phyloP scores from a whole-genome alignment of 805 yeast species.

The Metschnikowia chrysomelidarum region DNA sequence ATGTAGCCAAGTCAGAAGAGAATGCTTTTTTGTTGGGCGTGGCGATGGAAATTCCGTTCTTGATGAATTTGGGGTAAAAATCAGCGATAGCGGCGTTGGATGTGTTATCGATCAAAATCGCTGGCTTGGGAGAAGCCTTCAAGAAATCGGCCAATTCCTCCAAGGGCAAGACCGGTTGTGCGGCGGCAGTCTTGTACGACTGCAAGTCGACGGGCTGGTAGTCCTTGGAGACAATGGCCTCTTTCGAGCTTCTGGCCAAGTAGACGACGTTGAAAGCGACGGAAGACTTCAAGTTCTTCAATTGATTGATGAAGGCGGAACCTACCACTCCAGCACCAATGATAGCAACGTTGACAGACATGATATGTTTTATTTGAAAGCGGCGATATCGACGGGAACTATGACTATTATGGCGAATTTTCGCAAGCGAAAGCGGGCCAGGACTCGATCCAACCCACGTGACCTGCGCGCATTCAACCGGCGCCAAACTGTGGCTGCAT shows the following conservation, averaged over 20 bases:
- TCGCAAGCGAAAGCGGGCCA: too few relatives aligned
- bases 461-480: too few relatives aligned
- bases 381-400: too few relatives aligned
- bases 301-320: conserved; percentile 82
- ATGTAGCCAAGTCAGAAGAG: conserved; percentile 67
- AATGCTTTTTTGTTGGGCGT: conserved; percentile 99
- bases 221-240: conserved; percentile 65
- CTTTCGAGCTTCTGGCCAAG: conserved; percentile 67
- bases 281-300: conserved; percentile 56
- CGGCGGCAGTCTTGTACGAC: conserved; percentile 49
- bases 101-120: conserved; percentile 91
- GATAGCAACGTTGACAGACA: conserved; percentile 44
- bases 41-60: conserved; percentile 84
- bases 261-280: conserved; percentile 75
- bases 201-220: conserved; percentile 68
- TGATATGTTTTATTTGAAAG: too few relatives aligned
- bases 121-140: conserved; percentile 65
- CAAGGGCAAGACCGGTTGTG: conserved; percentile 50
- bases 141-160: conserved; percentile 62
- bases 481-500: too few relatives aligned
- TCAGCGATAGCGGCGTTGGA: conserved; percentile 77
- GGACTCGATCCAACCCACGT: too few relatives aligned
- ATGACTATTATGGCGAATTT: too few relatives aligned
- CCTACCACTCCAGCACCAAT: conserved; percentile 94
- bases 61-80: conserved; percentile 70